Base-by-base conservation (phyloP, 768 basidiomycete species). In the Boletus barrowsii region DNA sequence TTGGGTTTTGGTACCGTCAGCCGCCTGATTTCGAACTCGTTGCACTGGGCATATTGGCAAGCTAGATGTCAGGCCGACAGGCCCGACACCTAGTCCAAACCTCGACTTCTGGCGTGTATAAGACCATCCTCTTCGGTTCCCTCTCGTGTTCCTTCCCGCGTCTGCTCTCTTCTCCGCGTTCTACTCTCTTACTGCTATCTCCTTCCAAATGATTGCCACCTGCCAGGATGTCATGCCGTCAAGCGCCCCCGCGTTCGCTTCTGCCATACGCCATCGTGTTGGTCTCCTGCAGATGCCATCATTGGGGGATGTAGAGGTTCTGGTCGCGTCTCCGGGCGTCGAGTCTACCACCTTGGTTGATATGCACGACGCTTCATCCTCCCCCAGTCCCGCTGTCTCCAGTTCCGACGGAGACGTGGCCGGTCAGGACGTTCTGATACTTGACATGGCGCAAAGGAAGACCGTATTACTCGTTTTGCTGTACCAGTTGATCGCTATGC, bases 171-270 rank as follows among this genome's bases (percentile, higher is more conserved):
- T 39, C 4, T 39, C 41, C 36, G 22, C 17, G 41, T 39, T 47
- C 15, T 26, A 10, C 18, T 40, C 26, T 45, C 37, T 24, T 40
- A 1, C 17, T 39, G 10, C 30, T 41, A n/a, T 55, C 47, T 11
- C 47, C 46, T 29, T 53, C 30, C 39, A 5, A 36, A 60, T 60
- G 58, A 22, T 42, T 47, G 22, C 41, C 10, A 26, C 53, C 35
- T 40, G 10, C 29, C 45, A 35, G 10, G 43, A 56, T 29, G 20
- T 40, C 39, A 39, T 37, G 17, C 24, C 47, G 15, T 48, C 49
- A 22, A 53, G 14, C 30, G 22, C 22, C 30, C 54, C 49, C 35
- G 26, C 46, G 10, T 40, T 58, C 33, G 10, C 51, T 9, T 44
- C 44, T 8, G 49, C 46, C 20, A 40, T 51, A 32, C 53, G 30